Conservation (phyloP, 2,329 filamentous ascomycete genomes). For the Alternaria atra region DNA sequence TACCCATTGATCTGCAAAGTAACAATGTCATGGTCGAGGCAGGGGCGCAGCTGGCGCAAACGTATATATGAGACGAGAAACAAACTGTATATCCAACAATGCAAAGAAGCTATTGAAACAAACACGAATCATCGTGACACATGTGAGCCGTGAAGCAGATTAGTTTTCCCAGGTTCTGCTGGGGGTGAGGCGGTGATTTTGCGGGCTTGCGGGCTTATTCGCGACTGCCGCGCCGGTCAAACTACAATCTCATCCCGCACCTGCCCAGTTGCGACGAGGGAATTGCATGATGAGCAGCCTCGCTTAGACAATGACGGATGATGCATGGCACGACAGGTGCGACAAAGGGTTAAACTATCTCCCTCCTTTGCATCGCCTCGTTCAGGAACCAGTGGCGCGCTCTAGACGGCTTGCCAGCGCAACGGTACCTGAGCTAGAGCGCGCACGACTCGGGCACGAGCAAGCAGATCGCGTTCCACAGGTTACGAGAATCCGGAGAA, state of each 20-base stretch:
- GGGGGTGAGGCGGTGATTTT: slow-evolving; percentile 10
- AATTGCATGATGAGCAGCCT: not conserved
- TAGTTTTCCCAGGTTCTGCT: not conserved
- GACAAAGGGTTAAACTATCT: not conserved
- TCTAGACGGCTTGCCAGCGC: not conserved
- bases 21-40: not conserved
- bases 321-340: not conserved
- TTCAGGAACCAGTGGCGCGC: not conserved
- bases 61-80: slow-evolving; percentile 14
- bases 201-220: slow-evolving; percentile 9
- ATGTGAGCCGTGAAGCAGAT: not conserved
- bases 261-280: not conserved
- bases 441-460: not conserved
- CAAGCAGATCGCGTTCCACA: slow-evolving; percentile 7
- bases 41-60: not conserved
- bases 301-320: not conserved
- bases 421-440: slow-evolving; percentile 9
- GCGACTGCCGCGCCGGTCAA: not conserved
- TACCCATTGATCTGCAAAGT: not conserved
- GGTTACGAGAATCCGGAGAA: slow-evolving; percentile 5
- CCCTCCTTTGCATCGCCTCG: slow-evolving; percentile 4
- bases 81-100: slow-evolving; percentile 2
- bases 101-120: slow-evolving; percentile 9
- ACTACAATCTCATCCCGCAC: slow-evolving; percentile 1
- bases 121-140: not conserved